phyloP scores from a whole-genome alignment of 2,329 filamentous ascomycete species.

The Fusarium piperis region DNA sequence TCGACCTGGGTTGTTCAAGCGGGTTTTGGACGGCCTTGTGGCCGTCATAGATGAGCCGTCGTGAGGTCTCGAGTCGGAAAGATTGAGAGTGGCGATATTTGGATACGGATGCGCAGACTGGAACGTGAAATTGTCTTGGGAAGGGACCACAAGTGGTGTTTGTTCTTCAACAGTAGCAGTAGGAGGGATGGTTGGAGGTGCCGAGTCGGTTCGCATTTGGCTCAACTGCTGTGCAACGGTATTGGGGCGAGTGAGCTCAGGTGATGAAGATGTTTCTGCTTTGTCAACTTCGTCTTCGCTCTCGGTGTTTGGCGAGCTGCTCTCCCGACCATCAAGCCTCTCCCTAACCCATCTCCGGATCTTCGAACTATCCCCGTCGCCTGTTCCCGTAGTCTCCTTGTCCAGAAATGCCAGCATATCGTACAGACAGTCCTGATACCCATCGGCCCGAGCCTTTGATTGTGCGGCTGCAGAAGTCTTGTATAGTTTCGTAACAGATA shows the following conservation, averaged over 20 bases:
- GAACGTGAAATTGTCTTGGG: conserved; percentile 74
- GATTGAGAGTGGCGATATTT: conserved; percentile 68
- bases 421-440: conserved; percentile 94
- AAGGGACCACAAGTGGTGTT: conserved; percentile 60
- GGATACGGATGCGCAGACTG: conserved; percentile 70
- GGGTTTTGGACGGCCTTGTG: conserved; percentile 43
- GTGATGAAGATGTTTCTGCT: conserved; percentile 67
- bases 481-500: conserved; percentile 96
- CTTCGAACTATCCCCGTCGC: conserved; percentile 78
- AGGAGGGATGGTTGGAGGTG: conserved; percentile 39
- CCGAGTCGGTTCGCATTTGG: conserved; percentile 41
- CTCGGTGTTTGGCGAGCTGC: conserved; percentile 63
- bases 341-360: conserved; percentile 74
- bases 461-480: conserved; percentile 87
- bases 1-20: conserved; percentile 41
- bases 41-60: conserved; percentile 46
- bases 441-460: conserved; percentile 77
- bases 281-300: conserved; percentile 77
- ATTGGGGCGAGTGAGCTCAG: conserved; percentile 62
- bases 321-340: conserved; percentile 71
- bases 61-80: conserved; percentile 62
- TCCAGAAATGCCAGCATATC: conserved; percentile 89
- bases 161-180: conserved; percentile 43
- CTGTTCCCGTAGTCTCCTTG: conserved; percentile 79
- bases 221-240: conserved; percentile 50